Evolutionary conservation across 495 filamentous ascomycete species (phyloP).

Genomic region (Friedmanniomyces endolithicus): DNA sequence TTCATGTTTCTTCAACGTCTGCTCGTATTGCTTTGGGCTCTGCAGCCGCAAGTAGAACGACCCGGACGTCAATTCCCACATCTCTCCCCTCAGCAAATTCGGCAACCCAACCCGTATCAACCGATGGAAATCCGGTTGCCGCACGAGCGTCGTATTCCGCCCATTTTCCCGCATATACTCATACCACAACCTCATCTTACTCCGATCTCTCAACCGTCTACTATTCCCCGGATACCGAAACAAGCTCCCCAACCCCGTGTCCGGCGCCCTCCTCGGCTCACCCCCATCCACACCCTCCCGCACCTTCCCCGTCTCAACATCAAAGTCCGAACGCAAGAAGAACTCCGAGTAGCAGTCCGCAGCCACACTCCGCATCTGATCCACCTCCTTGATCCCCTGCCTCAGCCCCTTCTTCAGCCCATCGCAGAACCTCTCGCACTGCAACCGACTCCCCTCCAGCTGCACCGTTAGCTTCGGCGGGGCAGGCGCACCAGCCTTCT

Average conservation of each 20-base stretch:
- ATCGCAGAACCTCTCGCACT: constrained; percentile 93
- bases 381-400: constrained; percentile 72
- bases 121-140: constrained; percentile 95
- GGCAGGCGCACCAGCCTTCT: constrained; percentile 38
- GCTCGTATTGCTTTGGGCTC: constrained; percentile 65
- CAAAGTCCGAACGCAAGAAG: constrained; percentile 46
- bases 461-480: constrained; percentile 74
- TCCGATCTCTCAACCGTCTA: constrained; percentile 85
- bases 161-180: constrained; percentile 94
- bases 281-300: constrained; percentile 31
- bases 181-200: constrained; percentile 94
- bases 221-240: constrained; percentile 94
- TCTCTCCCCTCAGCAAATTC: constrained; percentile 83
- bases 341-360: constrained; percentile 88
- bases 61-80: constrained; percentile 90
- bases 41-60: constrained; percentile 79
- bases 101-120: constrained; percentile 89
- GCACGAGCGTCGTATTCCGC: constrained; percentile 77
- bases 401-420: constrained; percentile 79
- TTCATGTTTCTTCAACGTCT: constrained; percentile 69
- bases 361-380: constrained; percentile 64
- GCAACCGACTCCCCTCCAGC: constrained; percentile 72
- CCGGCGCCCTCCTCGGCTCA: constrained; percentile 55
- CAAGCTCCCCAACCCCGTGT: constrained; percentile 82
- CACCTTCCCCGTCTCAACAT: constrained; percentile 21